Evolutionary conservation across 331 rosid genomes (phyloP), one percentile per base, ranked within the genome.

Genomic region (Arachis monticola): DNA sequence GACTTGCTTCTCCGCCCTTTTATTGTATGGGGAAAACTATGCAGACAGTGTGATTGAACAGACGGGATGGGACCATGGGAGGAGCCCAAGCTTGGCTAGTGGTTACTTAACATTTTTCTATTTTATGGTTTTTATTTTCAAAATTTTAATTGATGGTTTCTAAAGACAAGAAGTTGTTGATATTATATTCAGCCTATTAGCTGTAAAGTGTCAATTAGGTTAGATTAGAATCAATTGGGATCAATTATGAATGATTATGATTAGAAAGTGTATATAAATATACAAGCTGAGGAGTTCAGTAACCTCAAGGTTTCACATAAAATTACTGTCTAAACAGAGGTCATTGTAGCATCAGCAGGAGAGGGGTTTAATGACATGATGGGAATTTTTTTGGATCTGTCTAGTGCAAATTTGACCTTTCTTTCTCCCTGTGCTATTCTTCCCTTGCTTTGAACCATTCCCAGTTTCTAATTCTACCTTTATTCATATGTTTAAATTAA

Each of bases 1-100:
- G 47, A 31, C 12, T 56, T 30, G 2, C 11, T 10, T 10, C 10
- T 6, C 5, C 45, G 13, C 35, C 13, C 10, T 62, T 10, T 60
- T 72, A 14, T 32, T 38, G 64, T 11, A 30, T 2, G 35, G 22
- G 57, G 11, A 70, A 52, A 13, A 31, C 13, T 30, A 63, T 10
- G 9, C 50, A 22, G 56, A 52, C 47, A 61, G 67, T 51, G 62
- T 68, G 68, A 61, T 74, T 61, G 41, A 52, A 67, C 40, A 75
- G 45, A 3, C 40, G 63, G 75, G 74, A 22, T 31, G 41, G 1
- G 67, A 35, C 5, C 5, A 22, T 14, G 27, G 1, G 67, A 35
- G 8, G 5, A 22, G 64, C 50, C n/a, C 41, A 41, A 50, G 13
- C 40, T 70, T 70, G 35, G 2, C 61, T 42, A 35, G 14, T 51